Evolutionary conservation across 1,284 basidiomycete genomes (phyloP).

Genomic region (Ustilago loliicola): DNA sequence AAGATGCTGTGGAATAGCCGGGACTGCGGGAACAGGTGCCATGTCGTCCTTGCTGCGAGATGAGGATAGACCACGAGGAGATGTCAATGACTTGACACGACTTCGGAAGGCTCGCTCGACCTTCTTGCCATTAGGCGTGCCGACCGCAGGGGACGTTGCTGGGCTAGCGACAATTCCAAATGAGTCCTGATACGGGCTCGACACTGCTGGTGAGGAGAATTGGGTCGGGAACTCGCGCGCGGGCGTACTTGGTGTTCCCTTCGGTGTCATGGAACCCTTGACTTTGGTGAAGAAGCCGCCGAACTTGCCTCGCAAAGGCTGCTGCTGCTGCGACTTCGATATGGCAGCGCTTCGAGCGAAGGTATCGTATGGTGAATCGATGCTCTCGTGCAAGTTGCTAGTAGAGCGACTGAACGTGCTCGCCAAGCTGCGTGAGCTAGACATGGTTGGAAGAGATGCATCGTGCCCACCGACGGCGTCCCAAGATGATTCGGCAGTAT

Average conservation of each 20-base stretch:
- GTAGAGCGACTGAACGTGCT: constrained; percentile 41
- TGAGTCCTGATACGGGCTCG: constrained; percentile 4
- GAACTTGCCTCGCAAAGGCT: constrained; percentile 20
- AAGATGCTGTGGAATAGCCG: constrained; percentile 25
- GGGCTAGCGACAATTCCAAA: background rate
- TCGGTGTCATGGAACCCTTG: constrained; percentile 33
- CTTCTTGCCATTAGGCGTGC: constrained; percentile 12
- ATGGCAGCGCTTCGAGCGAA: constrained; percentile 5
- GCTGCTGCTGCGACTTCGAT: constrained; percentile 10
- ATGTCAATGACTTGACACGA: constrained; percentile 43
- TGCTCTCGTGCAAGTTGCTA: constrained; percentile 20
- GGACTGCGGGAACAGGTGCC: constrained; percentile 20
- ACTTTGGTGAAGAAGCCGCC: constrained; percentile 32
- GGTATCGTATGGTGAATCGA: constrained; percentile 5
- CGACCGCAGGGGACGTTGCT: constrained; percentile 6
- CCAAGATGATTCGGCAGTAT: background rate
- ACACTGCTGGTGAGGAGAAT: background rate
- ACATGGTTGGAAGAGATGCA: constrained; percentile 14
- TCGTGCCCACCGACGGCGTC: constrained; percentile 9
- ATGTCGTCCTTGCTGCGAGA: constrained; percentile 26
- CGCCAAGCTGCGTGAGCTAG: constrained; percentile 30
- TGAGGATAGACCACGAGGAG: constrained; percentile 23
- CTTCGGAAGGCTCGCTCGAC: constrained; percentile 20
- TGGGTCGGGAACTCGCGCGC: constrained; percentile 10
- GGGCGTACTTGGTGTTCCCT: constrained; percentile 12